Conservation (phyloP, 805 yeast genomes). For the Zygoascus ofunaensis region DNA sequence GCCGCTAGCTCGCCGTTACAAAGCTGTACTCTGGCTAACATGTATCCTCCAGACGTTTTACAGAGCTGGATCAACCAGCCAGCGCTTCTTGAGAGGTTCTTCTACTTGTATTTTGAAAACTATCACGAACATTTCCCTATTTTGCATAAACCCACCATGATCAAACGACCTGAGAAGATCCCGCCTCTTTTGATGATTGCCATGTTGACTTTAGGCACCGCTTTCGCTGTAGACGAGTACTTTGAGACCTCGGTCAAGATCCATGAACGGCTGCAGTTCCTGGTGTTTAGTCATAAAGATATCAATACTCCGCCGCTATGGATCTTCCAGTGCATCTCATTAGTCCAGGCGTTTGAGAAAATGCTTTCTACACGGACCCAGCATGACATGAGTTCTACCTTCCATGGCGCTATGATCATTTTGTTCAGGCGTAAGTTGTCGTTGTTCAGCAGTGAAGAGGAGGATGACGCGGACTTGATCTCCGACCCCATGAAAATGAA, state of each 20-base stretch:
- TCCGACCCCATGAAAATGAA: conserved; percentile 5
- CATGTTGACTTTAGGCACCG: conserved; percentile 21
- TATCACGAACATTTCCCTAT: conserved; percentile 26
- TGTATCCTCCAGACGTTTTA: conserved; percentile 9
- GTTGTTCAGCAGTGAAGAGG: background rate
- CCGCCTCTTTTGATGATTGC: conserved; percentile 21
- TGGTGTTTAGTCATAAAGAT: conserved; percentile 21
- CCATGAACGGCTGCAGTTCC: conserved; percentile 21
- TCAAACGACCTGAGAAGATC: conserved; percentile 17
- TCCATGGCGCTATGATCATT: conserved; percentile 24
- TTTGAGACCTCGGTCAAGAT: conserved; percentile 19
- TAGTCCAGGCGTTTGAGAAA: conserved; percentile 23
- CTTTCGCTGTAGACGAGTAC: conserved; percentile 18
- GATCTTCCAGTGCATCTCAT: conserved; percentile 22
- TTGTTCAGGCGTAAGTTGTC: conserved; percentile 17
- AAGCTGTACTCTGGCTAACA: conserved; percentile 12
- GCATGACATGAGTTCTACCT: conserved; percentile 23
- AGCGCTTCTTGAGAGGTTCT: conserved; percentile 14
- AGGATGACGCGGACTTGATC: background rate
- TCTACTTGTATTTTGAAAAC: conserved; percentile 19
- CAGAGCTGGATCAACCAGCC: conserved; percentile 18
- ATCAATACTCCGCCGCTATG: conserved; percentile 22
- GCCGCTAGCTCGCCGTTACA: conserved; percentile 16
- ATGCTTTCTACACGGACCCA: conserved; percentile 23
- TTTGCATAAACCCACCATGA: conserved; percentile 19